Percentiles rank a stretch among this genome's conserved stretches.
These are phyloP conservation scores for Dunaliella primolecta DNA, from an alignment of 139 green algal genomes.

Conservation along the genomic window DNA sequence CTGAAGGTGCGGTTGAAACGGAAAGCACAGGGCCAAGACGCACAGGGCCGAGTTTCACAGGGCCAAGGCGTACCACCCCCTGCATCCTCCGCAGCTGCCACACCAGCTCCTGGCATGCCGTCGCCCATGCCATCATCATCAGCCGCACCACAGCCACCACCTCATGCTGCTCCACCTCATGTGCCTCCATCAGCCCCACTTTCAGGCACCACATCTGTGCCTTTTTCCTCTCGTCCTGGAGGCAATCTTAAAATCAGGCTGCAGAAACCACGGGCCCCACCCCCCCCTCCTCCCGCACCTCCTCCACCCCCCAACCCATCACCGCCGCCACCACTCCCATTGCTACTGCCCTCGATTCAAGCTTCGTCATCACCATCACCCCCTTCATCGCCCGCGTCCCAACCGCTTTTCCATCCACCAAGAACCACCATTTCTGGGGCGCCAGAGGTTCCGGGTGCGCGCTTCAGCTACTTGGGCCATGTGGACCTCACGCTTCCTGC, in stretches of 20 bases:
- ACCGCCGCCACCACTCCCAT: neutral
- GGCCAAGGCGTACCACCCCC: neutral
- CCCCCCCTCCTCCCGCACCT: neutral
- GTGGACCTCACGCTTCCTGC: neutral
- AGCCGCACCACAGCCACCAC: too few species aligned
- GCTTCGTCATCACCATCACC: neutral
- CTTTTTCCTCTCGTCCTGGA: too few species aligned
- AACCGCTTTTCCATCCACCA: too few species aligned
- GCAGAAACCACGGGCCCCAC: neutral
- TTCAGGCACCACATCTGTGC: too few species aligned
- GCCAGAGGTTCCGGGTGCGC: too few species aligned
- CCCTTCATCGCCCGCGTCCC: neutral
- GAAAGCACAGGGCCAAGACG: neutral
- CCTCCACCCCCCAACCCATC: neutral
- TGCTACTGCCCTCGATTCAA: neutral
- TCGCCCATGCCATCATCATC: too few species aligned
- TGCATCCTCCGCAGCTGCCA: neutral
- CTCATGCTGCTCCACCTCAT: too few species aligned
- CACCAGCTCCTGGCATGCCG: too few species aligned
- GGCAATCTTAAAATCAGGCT: neutral
- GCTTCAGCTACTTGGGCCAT: too few species aligned
- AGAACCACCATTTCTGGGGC: too few species aligned
- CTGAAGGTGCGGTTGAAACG: neutral
- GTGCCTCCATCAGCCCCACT: too few species aligned
- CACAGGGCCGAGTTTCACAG: neutral